These are phyloP conservation scores for Candida palmyrensis DNA, from an alignment of 805 yeast species.

Conservation along the genomic window DNA sequence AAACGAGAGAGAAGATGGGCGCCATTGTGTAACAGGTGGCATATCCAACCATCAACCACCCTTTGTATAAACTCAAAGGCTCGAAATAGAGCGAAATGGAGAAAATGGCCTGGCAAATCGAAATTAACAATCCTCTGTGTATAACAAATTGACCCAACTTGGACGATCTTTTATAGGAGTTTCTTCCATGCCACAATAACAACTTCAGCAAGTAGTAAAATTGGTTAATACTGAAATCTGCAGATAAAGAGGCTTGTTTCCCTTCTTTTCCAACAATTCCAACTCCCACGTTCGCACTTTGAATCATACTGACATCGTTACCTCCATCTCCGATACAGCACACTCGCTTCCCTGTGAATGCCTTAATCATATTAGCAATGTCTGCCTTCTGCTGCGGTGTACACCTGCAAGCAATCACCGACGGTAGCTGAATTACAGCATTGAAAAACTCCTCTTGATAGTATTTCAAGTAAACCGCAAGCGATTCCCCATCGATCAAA, in stretches of 20 bases:
- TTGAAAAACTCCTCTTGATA: constrained; percentile 71
- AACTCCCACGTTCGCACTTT: constrained; percentile 97
- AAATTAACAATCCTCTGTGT: constrained; percentile 90
- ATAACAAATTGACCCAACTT: constrained; percentile 93
- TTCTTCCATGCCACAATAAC: constrained; percentile 96
- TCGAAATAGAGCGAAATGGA: constrained; percentile 84
- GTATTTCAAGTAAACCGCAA: constrained; percentile 60
- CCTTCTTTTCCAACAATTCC: constrained; percentile 99
- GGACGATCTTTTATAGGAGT: constrained; percentile 93
- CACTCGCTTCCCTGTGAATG: constrained; percentile 79
- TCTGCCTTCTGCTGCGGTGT: constrained; percentile 99
- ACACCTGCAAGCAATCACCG: constrained; percentile 98
- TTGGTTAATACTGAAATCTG: constrained; percentile 91
- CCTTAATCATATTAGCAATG: constrained; percentile 75
- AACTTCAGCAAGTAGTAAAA: constrained; percentile 84
- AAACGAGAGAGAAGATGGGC: constrained; percentile 90
- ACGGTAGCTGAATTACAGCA: constrained; percentile 73
- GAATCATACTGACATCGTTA: constrained; percentile 98
- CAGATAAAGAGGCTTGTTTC: constrained; percentile 93
- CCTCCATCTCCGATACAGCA: constrained; percentile 99
- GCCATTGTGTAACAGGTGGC: constrained; percentile 97
- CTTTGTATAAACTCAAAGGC: constrained; percentile 91
- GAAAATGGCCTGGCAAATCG: constrained; percentile 92
- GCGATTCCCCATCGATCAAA: constrained; percentile 90
- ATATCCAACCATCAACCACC: constrained; percentile 98